These are phyloP conservation scores for Aspergillus puulaauensis DNA, from an alignment of 2,329 filamentous ascomycete species.

Conservation along the genomic window DNA sequence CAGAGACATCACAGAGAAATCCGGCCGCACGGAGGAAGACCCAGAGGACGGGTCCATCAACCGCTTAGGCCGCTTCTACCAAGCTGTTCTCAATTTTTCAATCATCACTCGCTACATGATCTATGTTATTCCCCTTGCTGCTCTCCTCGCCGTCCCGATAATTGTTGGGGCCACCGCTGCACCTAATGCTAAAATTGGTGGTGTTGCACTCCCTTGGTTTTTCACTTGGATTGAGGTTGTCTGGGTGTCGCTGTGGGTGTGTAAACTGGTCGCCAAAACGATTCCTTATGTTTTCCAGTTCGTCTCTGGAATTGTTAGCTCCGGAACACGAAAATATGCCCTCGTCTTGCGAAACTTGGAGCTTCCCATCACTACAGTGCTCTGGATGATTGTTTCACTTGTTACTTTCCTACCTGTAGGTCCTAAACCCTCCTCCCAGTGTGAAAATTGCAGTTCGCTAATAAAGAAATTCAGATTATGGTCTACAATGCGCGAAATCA, in stretches of 20 bases:
- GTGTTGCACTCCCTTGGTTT: constrained; percentile 59
- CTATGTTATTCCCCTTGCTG: constrained; percentile 59
- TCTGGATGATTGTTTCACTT: constrained; percentile 60
- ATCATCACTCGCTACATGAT: constrained; percentile 64
- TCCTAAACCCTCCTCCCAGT: not conserved
- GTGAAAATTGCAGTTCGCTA: not conserved
- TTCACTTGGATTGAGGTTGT: constrained; percentile 66
- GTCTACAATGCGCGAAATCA: constrained; percentile 42
- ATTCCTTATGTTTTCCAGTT: constrained; percentile 62
- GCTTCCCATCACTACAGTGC: constrained; percentile 60
- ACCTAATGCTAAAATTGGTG: constrained; percentile 51
- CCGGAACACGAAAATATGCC: constrained; percentile 64
- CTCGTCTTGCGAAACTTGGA: constrained; percentile 59
- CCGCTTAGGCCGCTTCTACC: constrained; percentile 60
- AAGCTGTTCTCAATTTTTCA: constrained; percentile 61
- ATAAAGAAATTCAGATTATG: constrained; percentile 38
- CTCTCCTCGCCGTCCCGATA: constrained; percentile 62
- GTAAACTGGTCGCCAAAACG: constrained; percentile 60
- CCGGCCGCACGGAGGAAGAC: constrained; percentile 36
- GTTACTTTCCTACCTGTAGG: constrained; percentile 58
- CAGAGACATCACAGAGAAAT: constrained; percentile 30
- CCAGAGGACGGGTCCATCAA: constrained; percentile 57
- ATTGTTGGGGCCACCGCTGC: constrained; percentile 58
- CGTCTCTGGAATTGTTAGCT: constrained; percentile 62
- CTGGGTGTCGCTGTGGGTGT: constrained; percentile 63